phyloP scores from a whole-genome alignment of 768 basidiomycete genomes.

The Pisolithus sp. region DNA sequence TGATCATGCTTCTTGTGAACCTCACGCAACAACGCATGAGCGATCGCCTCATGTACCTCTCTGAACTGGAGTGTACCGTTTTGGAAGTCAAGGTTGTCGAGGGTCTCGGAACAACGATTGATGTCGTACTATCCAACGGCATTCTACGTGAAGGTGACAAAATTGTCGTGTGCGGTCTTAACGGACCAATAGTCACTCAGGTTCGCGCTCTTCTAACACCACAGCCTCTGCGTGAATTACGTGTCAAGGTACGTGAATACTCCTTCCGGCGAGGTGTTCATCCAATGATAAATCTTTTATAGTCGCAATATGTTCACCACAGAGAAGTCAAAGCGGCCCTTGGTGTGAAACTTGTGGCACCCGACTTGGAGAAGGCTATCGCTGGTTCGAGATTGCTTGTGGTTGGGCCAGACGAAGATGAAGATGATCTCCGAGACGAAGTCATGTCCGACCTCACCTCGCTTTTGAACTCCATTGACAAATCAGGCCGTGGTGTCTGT shows the following conservation, averaged over 20 bases:
- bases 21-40: slow-evolving; percentile 98
- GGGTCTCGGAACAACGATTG: slow-evolving; percentile 95
- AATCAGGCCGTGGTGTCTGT: slow-evolving; percentile 92
- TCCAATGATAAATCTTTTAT: slow-evolving; percentile 5
- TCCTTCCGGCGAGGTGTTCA: background rate
- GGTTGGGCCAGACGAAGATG: slow-evolving; percentile 91
- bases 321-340: slow-evolving; percentile 96
- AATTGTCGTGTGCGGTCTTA: slow-evolving; percentile 94
- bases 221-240: slow-evolving; percentile 90
- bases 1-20: slow-evolving; percentile 98
- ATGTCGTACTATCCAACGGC: slow-evolving; percentile 94
- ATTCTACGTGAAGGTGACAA: slow-evolving; percentile 85
- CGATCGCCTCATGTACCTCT: slow-evolving; percentile 95
- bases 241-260: slow-evolving; percentile 69
- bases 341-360: slow-evolving; percentile 91
- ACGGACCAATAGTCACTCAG: slow-evolving; percentile 95
- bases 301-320: slow-evolving; percentile 96
- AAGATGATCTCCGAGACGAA: slow-evolving; percentile 90
- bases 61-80: slow-evolving; percentile 95
- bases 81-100: slow-evolving; percentile 98
- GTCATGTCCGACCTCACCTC: slow-evolving; percentile 94
- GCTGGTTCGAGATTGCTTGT: slow-evolving; percentile 94
- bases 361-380: slow-evolving; percentile 96
- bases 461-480: slow-evolving; percentile 85
- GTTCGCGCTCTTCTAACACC: slow-evolving; percentile 91